Evolutionary conservation across 2,329 filamentous ascomycete genomes (phyloP), one percentile per base, ranked within the genome.

Genomic region (Epicoccum nigrum): DNA sequence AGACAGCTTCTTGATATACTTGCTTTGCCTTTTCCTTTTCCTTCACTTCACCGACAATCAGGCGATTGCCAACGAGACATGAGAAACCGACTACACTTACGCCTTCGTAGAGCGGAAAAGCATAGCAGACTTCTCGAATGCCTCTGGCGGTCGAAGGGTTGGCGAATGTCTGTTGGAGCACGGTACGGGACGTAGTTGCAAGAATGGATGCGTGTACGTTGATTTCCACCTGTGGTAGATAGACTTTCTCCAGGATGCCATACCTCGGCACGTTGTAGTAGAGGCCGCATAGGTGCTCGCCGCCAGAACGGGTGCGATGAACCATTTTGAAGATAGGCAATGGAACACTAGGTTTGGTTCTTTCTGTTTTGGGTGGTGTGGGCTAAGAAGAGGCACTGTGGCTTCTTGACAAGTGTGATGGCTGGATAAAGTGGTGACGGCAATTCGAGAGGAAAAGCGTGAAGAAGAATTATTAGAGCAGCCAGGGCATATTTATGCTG

Each of bases 81-180:
- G 77, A 81, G 57, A 91, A 92, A 3, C 76, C 79, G 7, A 87
- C 85, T 0, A 92, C 84, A 6, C 83, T 86, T 13, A 89, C 85
- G 8, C 88, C 87, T 63, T 90, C 86, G 56, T 87, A 89, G 0
- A 92, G 77, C 0, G 88, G 88, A 55, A 92, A 91, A 0, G 80
- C 80, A 66, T 92, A 92, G 12, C 77, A 76, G 13, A 85, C 79
- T 63, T 89, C 76, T 7, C 76, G 64, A 52, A 86, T 80, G 3
- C 65, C 64, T 8, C 74, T 67, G 2, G 69, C 61, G 1, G 61
- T 41, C 2, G 77, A 77, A 0, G 83, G 79, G 56, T 89, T 90
- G 59, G 77, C 68, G 59, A 88, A 91, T 0, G 76, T 85, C 68
- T 90, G 82, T 1, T 73, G 79, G 7, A 85, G 72, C 2, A 67